Conservation (phyloP, 2,329 filamentous ascomycete genomes). For the Diaporthe australafricana region DNA sequence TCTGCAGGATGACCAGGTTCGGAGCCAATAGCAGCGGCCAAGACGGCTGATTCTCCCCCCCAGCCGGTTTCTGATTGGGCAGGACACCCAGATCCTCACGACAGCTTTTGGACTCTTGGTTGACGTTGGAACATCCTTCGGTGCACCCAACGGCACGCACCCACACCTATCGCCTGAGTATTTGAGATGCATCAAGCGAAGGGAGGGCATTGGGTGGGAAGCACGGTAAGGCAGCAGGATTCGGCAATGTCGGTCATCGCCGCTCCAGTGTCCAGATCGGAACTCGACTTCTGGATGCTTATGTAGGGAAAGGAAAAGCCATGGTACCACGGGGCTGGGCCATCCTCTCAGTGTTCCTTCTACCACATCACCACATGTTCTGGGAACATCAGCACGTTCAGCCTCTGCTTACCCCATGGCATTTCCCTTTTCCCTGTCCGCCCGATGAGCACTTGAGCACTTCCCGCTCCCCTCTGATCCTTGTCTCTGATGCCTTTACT, state of each 20-base stretch:
- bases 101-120: slow-evolving; percentile 1
- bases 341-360: slow-evolving; percentile 9
- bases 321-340: not conserved
- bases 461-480: slow-evolving; percentile 22
- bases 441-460: slow-evolving; percentile 11
- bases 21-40: slow-evolving; percentile 22
- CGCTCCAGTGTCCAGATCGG: slow-evolving; percentile 10
- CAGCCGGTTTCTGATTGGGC: slow-evolving; percentile 6
- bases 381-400: slow-evolving; percentile 27
- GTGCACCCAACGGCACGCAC: slow-evolving; percentile 1
- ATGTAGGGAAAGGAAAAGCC: too few species aligned
- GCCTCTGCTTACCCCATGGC: slow-evolving; percentile 13
- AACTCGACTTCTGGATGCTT: not conserved
- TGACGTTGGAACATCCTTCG: slow-evolving; percentile 17
- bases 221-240: slow-evolving; percentile 25
- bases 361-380: slow-evolving; percentile 18
- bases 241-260: slow-evolving; percentile 12
- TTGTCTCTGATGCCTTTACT: not conserved
- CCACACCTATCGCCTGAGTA: not conserved
- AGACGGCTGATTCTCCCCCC: not conserved
- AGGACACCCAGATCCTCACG: not conserved
- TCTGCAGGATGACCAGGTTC: slow-evolving; percentile 18
- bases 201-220: slow-evolving; percentile 1
- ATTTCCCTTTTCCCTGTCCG: slow-evolving; percentile 13
- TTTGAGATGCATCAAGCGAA: not conserved